Conservation (phyloP, 352 stramenopile genomes). For the Phytophthora cajani region DNA sequence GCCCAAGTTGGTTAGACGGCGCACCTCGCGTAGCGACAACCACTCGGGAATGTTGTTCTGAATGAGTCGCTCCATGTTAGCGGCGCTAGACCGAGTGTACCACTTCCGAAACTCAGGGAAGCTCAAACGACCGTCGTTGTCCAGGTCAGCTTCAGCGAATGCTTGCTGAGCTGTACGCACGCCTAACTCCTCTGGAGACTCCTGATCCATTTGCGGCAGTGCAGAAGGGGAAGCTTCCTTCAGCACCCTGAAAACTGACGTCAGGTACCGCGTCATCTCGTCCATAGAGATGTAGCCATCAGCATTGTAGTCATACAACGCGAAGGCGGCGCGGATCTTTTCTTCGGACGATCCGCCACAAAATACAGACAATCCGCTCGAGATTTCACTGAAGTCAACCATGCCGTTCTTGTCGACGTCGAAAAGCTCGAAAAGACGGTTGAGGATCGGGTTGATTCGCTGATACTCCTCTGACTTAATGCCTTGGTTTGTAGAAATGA, state of each 20-base stretch:
- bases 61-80: slow-evolving; percentile 81
- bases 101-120: slow-evolving; percentile 84
- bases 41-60: slow-evolving; percentile 82
- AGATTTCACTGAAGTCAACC: slow-evolving; percentile 90
- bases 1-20: slow-evolving; percentile 76
- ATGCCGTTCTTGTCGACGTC: slow-evolving; percentile 87
- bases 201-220: slow-evolving; percentile 50
- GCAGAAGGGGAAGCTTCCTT: slow-evolving; percentile 72
- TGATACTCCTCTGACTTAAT: slow-evolving; percentile 65
- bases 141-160: slow-evolving; percentile 76
- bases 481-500: slow-evolving; percentile 62
- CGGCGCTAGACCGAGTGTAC: slow-evolving; percentile 79
- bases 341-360: slow-evolving; percentile 84
- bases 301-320: slow-evolving; percentile 87
- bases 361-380: slow-evolving; percentile 83
- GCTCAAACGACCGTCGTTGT: slow-evolving; percentile 72
- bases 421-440: slow-evolving; percentile 84
- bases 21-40: slow-evolving; percentile 80
- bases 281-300: slow-evolving; percentile 86
- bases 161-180: slow-evolving; percentile 71
- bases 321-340: slow-evolving; percentile 77
- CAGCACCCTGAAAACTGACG: slow-evolving; percentile 85
- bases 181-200: slow-evolving; percentile 71
- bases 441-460: slow-evolving; percentile 75
- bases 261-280: slow-evolving; percentile 88